Evolutionary conservation across 2,329 filamentous ascomycete genomes (phyloP).

Genomic region (Ophiostoma tasmaniense): DNA sequence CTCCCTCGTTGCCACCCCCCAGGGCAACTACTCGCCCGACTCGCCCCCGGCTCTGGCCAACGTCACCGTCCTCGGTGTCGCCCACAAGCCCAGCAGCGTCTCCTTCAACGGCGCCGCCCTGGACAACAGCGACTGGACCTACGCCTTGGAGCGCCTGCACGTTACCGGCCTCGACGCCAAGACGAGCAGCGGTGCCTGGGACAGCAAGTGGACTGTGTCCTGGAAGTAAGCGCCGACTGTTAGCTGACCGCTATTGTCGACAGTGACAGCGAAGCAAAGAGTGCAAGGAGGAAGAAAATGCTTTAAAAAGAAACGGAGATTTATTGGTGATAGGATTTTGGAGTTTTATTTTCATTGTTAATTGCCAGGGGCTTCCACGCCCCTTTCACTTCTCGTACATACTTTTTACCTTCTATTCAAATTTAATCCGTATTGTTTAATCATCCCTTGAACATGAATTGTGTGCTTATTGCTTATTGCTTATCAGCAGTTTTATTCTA

Average conservation of each 20-base stretch:
- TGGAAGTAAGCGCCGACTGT: constrained; percentile 33
- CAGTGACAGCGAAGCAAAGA: neutral
- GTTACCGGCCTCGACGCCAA: constrained; percentile 38
- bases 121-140: constrained; percentile 31
- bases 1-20: constrained; percentile 37
- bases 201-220: constrained; percentile 45
- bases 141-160: constrained; percentile 38
- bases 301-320: neutral
- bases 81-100: constrained; percentile 34
- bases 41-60: constrained; percentile 41
- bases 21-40: constrained; percentile 38
- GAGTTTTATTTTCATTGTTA: neutral
- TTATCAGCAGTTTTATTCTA: neutral
- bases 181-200: constrained; percentile 50
- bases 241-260: neutral
- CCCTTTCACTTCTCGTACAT: neutral
- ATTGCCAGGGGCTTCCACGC: neutral
- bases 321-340: neutral
- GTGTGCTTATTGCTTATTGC: neutral
- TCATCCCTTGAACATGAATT: neutral
- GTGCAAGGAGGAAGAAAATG: neutral
- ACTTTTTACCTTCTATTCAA: neutral
- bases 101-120: constrained; percentile 43
- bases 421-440: neutral
- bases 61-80: constrained; percentile 54